Base-by-base conservation (phyloP, 2,329 filamentous ascomycete genomes). In the Penicillium fuscoglaucum region DNA sequence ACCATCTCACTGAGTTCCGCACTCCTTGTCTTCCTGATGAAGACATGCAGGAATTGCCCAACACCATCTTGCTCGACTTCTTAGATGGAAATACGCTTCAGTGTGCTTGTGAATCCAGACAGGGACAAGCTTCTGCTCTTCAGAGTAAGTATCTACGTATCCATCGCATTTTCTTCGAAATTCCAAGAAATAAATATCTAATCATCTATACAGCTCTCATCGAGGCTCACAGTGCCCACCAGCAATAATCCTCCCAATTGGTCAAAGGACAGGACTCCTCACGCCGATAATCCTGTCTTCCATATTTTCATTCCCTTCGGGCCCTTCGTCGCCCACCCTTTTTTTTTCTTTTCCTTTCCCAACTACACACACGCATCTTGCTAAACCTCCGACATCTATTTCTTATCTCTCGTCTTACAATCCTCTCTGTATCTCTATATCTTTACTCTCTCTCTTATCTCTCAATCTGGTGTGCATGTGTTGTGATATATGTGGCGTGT, bases 11-110 rank as follows among this genome's bases (percentile, higher is more conserved):
- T 65, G 91, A 97, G 61, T 96, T 98, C 79, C 84, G 85, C 64
- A 77, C 80, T 41, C 93, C 93, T 0, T 91, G 88, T 66, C 82
- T 90, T 17, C 95, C 95, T 0, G 93, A 98, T 73, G 88, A 96
- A 59, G 95, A 98, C 71, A 82, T 91, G 65, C 90, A 97, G 77
- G 95, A 99, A 78, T 81, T 99, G 52, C 92, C 93, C 2, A 91
- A 97, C 77, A 97, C 92, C 61, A 84, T 89, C 39, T 72, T 88
- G 29, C 77, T 89, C 35, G 85, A 88, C 65, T 84, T 88, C 60
- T 71, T 80, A 26, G 84, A 87, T 64, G 85, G 85, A 24, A 82
- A 82, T 39, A 84, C 83, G 9, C 74, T 89, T 52, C 86, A 89
- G 70, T 85, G 83, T 68, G 86, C 86, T 41, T 85, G 83, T 66